phyloP scores from a whole-genome alignment of 2,329 filamentous ascomycete species.

The Beauveria sp. region DNA sequence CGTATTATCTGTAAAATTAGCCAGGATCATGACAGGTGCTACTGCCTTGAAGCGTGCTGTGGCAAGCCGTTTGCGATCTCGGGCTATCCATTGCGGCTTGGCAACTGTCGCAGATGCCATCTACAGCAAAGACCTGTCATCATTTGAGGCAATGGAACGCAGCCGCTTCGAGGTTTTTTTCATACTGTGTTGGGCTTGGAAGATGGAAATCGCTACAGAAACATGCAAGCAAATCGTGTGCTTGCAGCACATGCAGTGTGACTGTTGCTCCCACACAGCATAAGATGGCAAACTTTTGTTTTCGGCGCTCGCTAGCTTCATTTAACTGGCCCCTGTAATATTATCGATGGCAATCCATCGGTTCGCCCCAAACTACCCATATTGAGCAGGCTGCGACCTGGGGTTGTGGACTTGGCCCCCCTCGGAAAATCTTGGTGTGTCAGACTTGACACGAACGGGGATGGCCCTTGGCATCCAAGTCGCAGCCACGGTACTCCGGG shows the following conservation, averaged over 20 bases:
- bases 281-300: not conserved
- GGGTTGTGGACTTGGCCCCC: not conserved
- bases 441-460: conserved; percentile 2
- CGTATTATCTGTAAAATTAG: too few species aligned
- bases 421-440: conserved; percentile 3
- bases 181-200: too few species aligned
- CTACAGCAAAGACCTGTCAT: not conserved
- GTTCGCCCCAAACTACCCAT: not conserved
- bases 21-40: not conserved
- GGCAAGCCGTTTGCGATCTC: not conserved
- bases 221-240: too few species aligned
- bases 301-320: not conserved
- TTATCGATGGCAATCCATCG: not conserved
- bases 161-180: not conserved
- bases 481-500: not conserved
- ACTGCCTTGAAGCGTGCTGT: not conserved
- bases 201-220: too few species aligned
- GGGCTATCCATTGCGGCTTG: not conserved
- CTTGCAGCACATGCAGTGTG: not conserved
- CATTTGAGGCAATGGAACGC: too few species aligned
- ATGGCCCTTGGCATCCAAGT: not conserved
- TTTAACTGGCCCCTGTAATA: not conserved
- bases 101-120: not conserved
- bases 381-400: not conserved
- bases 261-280: not conserved